Evolutionary conservation across 257 asterid genomes (phyloP), one percentile per base, ranked within the genome.

Genomic region (Nyctanthes arbortristis): DNA sequence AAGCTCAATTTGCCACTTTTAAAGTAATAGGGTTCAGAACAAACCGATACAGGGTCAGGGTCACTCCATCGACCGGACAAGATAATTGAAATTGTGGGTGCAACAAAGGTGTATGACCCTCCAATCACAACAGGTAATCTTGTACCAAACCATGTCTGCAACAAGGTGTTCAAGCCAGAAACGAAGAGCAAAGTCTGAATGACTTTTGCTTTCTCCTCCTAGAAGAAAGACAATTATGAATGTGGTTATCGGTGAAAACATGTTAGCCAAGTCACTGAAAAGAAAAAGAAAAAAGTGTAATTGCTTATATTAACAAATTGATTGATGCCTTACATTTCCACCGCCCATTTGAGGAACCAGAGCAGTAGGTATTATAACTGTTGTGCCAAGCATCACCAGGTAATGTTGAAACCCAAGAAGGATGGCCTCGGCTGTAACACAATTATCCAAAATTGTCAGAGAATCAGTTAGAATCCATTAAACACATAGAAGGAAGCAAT

Each of bases 291-390:
- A 54, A 27, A 35, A 43, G 14, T 10, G n/a, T 14, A 58, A 47
- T 32, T 32, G 69, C 28, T n/a, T n/a, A 32, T 20, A 54, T 72
- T 27, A 57, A 30, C 16, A 68, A 66, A 45, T 20, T 22, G 68
- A 75, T 39, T n/a, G n/a, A n/a, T n/a, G 73, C 64, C 96, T 85
- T 80, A 89, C 98, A 75, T 92, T 88, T 88, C 96, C 95, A 35
- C 98, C 98, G 79, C 98, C 98, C 98, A 92, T 92, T 79, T 92
- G 98, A 60, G 97, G 97, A 78, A 92, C 98, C 27, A 92, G 83
- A 64, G 96, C 97, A 24, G 97, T 86, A 40, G 98, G 92, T 71
- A 92, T 92, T 79, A 92, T 84, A 75, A 90, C 96, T 9, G 95
- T 71, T 6, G 98, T 92, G 36, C 96, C 96, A 36, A 92, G 95